A percentile compares a stretch with the other conserved stretches of the same genome.
phyloP scores from a whole-genome alignment of 345 rosid genomes.

The Linum lewisii region DNA sequence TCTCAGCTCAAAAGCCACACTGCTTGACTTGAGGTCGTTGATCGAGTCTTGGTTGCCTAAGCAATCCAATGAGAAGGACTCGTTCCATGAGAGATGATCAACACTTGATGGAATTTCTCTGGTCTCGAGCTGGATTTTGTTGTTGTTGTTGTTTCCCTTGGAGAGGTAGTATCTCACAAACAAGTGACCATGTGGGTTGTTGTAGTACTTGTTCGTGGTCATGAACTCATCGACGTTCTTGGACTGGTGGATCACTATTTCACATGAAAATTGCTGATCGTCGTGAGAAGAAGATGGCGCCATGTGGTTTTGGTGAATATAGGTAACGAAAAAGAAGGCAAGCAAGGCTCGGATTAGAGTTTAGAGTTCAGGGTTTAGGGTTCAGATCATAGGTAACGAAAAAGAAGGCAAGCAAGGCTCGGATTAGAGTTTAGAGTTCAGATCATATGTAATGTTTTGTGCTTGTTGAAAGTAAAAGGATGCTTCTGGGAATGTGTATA shows the following conservation, averaged over 20 bases:
- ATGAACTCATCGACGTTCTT: slow-evolving; percentile 36
- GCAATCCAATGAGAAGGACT: slow-evolving; percentile 53
- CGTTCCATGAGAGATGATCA: slow-evolving; percentile 39
- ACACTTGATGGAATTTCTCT: slow-evolving; percentile 23
- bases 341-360: too few relatives aligned
- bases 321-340: too few relatives aligned
- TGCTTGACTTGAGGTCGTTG: slow-evolving; percentile 33
- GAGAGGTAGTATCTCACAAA: slow-evolving; percentile 68
- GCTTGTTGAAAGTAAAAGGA: too few relatives aligned
- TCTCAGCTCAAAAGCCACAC: slow-evolving; percentile 50
- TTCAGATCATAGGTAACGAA: too few relatives aligned
- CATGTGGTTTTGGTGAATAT: too few relatives aligned
- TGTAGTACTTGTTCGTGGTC: background rate
- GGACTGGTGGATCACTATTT: slow-evolving; percentile 55
- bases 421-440: too few relatives aligned
- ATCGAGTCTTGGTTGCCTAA: slow-evolving; percentile 42
- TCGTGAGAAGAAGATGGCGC: background rate
- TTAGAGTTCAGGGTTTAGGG: too few relatives aligned
- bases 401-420: too few relatives aligned
- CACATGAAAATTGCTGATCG: slow-evolving; percentile 11
- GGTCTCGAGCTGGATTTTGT: slow-evolving; percentile 47
- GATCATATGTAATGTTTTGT: too few relatives aligned
- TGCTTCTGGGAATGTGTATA: too few relatives aligned
- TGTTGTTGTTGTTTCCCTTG: slow-evolving; percentile 37
- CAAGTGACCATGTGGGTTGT: slow-evolving; percentile 27